phyloP scores from a whole-genome alignment of 1,284 basidiomycete genomes.

The Golubevia sp. region DNA sequence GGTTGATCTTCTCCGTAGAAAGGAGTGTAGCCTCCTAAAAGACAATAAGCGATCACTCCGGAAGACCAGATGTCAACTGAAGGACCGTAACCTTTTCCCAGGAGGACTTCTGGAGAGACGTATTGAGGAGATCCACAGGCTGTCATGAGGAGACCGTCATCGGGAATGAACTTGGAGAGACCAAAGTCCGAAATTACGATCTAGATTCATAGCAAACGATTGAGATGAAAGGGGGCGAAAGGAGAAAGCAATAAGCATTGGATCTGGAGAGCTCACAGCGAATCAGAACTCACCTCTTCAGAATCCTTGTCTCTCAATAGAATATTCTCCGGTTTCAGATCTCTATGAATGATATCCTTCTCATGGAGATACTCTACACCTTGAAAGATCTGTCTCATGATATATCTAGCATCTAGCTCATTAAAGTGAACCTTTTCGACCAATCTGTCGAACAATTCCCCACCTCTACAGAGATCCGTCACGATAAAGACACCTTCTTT shows the following conservation, averaged over 20 bases:
- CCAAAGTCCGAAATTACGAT: conserved; percentile 60
- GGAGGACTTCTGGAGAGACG: conserved; percentile 56
- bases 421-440: conserved; percentile 51
- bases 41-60: conserved; percentile 57
- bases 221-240: neutral
- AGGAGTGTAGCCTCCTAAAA: conserved; percentile 59
- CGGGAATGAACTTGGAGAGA: conserved; percentile 51
- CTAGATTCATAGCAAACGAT: neutral
- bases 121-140: conserved; percentile 59
- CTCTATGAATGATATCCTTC: conserved; percentile 54
- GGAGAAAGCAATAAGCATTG: neutral
- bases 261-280: neutral
- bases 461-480: conserved; percentile 54
- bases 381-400: conserved; percentile 48
- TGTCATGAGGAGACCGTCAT: conserved; percentile 51
- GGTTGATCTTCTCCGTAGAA: conserved; percentile 55
- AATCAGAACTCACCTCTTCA: neutral
- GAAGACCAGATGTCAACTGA: conserved; percentile 56
- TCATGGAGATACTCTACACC: conserved; percentile 55
- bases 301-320: conserved; percentile 35
- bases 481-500: conserved; percentile 59
- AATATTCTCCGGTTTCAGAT: conserved; percentile 60
- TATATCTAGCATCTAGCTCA: conserved; percentile 53
- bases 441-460: conserved; percentile 56
- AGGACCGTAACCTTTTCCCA: conserved; percentile 52